Base-by-base conservation (phyloP, 2,329 filamentous ascomycete genomes). In the Beauveria pseudobassiana region DNA sequence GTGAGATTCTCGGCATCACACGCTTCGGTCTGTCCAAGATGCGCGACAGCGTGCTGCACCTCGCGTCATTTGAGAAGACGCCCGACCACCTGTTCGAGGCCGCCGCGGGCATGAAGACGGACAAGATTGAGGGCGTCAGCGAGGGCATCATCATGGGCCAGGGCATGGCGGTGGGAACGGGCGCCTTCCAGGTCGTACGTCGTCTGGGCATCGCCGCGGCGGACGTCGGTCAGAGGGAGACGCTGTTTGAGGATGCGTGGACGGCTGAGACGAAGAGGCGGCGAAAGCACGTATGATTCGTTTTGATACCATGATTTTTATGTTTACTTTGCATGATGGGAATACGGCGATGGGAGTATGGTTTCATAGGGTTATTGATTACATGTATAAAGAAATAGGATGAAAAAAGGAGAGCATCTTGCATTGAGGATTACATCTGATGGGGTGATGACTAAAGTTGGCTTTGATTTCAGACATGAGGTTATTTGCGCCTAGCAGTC, bases 101-200 rank as follows among this genome's bases (percentile, higher is more conserved):
- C 3, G 95, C 93, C 7, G 90, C 91, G 5, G 87, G 88, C 62
- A 96, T 96, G 82, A 97, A 97, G 79, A 88, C 86, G 30, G 95
- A 99, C 76, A 82, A 85, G 65, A 96, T 99, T 64, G 90, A 96
- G 73, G 95, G 95, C 69, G 95, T 99, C 10, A 90, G 86, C 61
- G 95, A 99, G 77, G 96, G 92, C 75, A 98, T 99, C 71, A 99
- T 99, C 72, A 95, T 98, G 88, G 95, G 95, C 18, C 93, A 98
- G 80, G 93, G 88, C 48, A 96, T 98, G 84, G 84, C 84, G 50
- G 81, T 99, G 42, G 95, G 95, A 6, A 99, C 95, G 0, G 95
- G 95, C 5, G 89, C 90, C 1, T 95, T 98, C 82, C 88, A 96
- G 71, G 89, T 98, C 26, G 89, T 97, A 3, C 80, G 93, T 49